phyloP scores from a whole-genome alignment of 371 early-diverging fungal species.

The Neoconidiobolus thromboides region DNA sequence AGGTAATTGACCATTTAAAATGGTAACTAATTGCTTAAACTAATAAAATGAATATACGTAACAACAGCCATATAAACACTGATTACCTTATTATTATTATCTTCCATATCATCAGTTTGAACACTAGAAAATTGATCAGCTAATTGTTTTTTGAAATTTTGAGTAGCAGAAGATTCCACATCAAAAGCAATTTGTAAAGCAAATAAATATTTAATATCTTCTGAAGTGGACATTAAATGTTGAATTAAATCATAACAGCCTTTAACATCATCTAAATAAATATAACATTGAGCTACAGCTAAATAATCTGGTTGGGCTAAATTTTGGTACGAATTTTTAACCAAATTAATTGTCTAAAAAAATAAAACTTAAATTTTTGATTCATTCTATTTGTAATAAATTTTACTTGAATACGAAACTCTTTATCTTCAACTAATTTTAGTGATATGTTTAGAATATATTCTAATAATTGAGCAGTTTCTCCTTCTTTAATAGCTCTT shows the following conservation, averaged over 20 bases:
- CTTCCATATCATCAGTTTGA: background rate
- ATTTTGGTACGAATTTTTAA: conserved; percentile 62
- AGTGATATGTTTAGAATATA: conserved; percentile 66
- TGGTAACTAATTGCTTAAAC: too few species aligned
- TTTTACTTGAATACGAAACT: conserved; percentile 54
- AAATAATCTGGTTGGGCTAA: conserved; percentile 73
- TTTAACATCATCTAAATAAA: conserved; percentile 61
- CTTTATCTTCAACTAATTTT: conserved; percentile 60
- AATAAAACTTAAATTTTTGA: background rate
- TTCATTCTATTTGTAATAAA: background rate
- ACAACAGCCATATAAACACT: conserved; percentile 16
- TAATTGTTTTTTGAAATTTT: conserved; percentile 72
- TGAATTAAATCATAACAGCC: conserved; percentile 27
- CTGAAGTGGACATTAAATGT: conserved; percentile 22
- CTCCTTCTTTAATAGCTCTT: conserved; percentile 50
- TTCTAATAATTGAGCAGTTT: conserved; percentile 42
- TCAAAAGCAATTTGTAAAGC: conserved; percentile 96
- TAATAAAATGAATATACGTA: too few species aligned
- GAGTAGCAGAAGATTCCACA: conserved; percentile 82
- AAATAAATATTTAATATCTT: conserved; percentile 36
- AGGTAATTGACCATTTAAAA: too few species aligned
- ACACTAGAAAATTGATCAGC: conserved; percentile 27
- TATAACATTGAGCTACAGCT: conserved; percentile 74
- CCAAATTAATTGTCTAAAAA: conserved; percentile 43
- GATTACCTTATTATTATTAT: background rate